Evolutionary conservation across 2,329 filamentous ascomycete species (phyloP), one percentile per base, ranked within the genome.

Genomic region (Xylariaceae sp.): DNA sequence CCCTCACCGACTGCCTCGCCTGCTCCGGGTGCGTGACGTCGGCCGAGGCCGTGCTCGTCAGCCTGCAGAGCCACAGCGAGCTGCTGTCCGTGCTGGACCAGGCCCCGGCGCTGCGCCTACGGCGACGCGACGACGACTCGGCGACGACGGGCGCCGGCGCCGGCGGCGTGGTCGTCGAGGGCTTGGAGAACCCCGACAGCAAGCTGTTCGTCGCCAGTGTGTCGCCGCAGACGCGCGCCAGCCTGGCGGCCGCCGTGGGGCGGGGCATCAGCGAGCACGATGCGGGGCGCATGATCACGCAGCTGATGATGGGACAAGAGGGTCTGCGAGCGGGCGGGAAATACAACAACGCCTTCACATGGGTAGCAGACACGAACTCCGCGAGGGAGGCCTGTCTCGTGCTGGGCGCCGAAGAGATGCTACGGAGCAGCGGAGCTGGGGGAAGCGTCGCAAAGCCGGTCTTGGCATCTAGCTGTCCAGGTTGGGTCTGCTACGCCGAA

Each of bases 401-500:
- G 5, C 70, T 89, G 12, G 80, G 81, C 17, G 78, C 82, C 2
- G 77, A 86, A 23, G 85, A 92, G 55, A 78, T 83, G 7, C 61
- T 77, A 14, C 58, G 60, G 28, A 58, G 57, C 56, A 35, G 49
- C 34, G 13, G 31, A 16, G 13, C 13, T 18, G 38, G 46, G 27
- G 43, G 17, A 34, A 44, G 27, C 19, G 36, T 45, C 35, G 43
- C 52, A 15, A 65, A 66, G 34, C 84, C 86, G 0, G 77, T 90
- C 19, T 70, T 98, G 27, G 87, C 89, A 7, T 89, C 89, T 3
- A 87, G 87, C 14, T 98, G 92, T 57, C 92, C 92, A 1, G 92
- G 92, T 6, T 98, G 93, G 89, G 90, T 98, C 36, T 98, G 92
- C 63, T 98, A 98, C 53, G 90, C 90, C 17, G 92, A 98, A 59